These are phyloP conservation scores for Blastosporella zonata DNA, from an alignment of 1,284 basidiomycete species.

Conservation along the genomic window DNA sequence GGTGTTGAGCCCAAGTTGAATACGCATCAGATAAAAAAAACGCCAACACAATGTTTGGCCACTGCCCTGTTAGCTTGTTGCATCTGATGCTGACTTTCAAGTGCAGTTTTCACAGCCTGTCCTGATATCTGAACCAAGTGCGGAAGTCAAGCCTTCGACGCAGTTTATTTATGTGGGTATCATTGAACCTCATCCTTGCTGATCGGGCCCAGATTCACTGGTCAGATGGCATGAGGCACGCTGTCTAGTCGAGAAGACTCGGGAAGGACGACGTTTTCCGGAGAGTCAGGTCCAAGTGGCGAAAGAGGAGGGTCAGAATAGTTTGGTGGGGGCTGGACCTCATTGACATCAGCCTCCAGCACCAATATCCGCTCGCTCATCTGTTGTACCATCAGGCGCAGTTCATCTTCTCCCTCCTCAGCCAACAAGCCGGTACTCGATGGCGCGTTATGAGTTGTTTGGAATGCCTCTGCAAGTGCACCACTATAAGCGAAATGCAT, in stretches of 20 bases:
- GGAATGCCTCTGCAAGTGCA: background rate
- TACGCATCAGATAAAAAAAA: no score
- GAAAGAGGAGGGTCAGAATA: slow-evolving; percentile 7
- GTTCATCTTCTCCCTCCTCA: background rate
- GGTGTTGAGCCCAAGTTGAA: no score
- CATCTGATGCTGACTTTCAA: no score
- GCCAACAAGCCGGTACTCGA: background rate
- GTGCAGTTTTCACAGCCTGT: no score
- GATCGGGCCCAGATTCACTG: no score
- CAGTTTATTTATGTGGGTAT: no score
- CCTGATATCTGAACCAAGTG: no score
- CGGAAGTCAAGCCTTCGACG: no score
- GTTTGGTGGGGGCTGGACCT: background rate
- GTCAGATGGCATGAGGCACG: slow-evolving; percentile 2
- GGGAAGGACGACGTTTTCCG: background rate
- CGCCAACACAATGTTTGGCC: no score
- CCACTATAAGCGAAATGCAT: no score
- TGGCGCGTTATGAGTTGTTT: background rate
- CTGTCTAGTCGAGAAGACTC: slow-evolving; percentile 1
- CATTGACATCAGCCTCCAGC: background rate
- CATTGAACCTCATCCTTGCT: no score
- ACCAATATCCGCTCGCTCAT: slow-evolving; percentile 4
- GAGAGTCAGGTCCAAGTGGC: background rate
- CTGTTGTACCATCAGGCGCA: background rate
- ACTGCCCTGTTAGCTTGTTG: no score